Base-by-base conservation (phyloP, 2,329 filamentous ascomycete genomes). In the Pyrenophora tritici-repentis region DNA sequence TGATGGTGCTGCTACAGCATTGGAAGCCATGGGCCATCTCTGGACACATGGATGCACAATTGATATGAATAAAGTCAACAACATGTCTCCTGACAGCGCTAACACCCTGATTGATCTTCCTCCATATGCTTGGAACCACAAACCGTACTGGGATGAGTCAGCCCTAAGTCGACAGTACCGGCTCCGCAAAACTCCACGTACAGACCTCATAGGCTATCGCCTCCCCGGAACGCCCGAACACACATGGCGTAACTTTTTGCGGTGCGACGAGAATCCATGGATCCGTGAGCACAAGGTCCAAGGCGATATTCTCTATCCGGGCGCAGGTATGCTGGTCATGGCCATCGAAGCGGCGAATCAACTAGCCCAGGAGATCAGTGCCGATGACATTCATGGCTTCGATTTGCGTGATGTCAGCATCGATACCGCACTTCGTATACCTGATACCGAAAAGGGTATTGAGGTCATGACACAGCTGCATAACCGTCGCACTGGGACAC, bases 321-420 rank as follows among this genome's bases (percentile, higher is more conserved):
- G 60, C 1, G 75, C 78, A 0, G 78, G 71, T 0, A 79, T 77
- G 46, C 47, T 80, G 1, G 66, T 69, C 12, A 77, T 79, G 67
- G 73, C 70, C 1, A 56, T 64, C 10, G 61, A 64, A 17, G 59
- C 55, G 4, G 40, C 47, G 12, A 39, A 40, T 9, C 47, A 42
- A 12, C 5, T 49, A 6, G 38, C 43, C 2, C 38, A 42, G 26
- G 43, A 47, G 13, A 47, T 26, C 7, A 31, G 7, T 35, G 42
- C 36, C 36, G 42, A 50, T 29, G 22, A 51, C 22, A 26, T 51
- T 3, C 17, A 40, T 18, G 39, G 44, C 17, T 48, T 43, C 29
- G 40, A 40, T 9, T 18, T 53, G 39, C 38, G 39, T 9, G 50
- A 53, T 20, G 39, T 53, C 9, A 42, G 31, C 7, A 42, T 53